Percentiles rank a stretch among this genome's conserved stretches.
phyloP scores from a whole-genome alignment of 192 early-diverging fungal genomes.

The Backusella circina region DNA sequence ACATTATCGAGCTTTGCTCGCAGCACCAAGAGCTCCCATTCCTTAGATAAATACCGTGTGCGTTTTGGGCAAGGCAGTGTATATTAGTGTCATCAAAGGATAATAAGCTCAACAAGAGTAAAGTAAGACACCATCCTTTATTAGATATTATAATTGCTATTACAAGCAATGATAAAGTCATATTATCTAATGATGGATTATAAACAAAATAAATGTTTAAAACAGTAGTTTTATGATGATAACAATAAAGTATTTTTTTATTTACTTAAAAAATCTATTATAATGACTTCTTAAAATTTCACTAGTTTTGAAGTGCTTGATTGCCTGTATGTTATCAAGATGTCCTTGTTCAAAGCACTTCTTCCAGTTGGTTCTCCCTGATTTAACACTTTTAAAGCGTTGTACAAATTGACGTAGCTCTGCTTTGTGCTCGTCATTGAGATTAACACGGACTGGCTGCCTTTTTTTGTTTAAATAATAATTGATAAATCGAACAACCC shows the following conservation, averaged over 20 bases:
- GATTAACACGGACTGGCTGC: not conserved
- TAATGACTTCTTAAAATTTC: conserved; percentile 1
- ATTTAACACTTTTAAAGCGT: not conserved
- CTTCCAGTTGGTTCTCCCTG: conserved; percentile 4
- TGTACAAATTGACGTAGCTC: conserved; percentile 3
- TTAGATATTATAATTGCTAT: conserved; percentile 15
- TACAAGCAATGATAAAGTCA: not conserved
- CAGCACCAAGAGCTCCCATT: not conserved
- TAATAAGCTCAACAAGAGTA: not conserved
- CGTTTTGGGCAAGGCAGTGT: conserved; percentile 7
- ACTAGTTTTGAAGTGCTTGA: conserved; percentile 1
- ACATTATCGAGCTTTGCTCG: not conserved
- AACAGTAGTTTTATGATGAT: too few species aligned
- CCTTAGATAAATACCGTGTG: conserved; percentile 1
- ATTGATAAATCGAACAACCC: too few species aligned
- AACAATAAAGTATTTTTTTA: too few species aligned
- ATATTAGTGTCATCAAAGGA: conserved; percentile 9
- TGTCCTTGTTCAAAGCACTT: conserved; percentile 7
- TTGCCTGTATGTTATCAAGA: conserved; percentile 1
- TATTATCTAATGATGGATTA: not conserved
- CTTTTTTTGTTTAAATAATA: conserved; percentile 10
- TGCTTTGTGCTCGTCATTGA: not conserved
- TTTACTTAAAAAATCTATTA: conserved; percentile 5
- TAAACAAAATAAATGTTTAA: too few species aligned
- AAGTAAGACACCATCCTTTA: not conserved